phyloP scores from a whole-genome alignment of 495 filamentous ascomycete genomes.

The Neurospora pannonica region DNA sequence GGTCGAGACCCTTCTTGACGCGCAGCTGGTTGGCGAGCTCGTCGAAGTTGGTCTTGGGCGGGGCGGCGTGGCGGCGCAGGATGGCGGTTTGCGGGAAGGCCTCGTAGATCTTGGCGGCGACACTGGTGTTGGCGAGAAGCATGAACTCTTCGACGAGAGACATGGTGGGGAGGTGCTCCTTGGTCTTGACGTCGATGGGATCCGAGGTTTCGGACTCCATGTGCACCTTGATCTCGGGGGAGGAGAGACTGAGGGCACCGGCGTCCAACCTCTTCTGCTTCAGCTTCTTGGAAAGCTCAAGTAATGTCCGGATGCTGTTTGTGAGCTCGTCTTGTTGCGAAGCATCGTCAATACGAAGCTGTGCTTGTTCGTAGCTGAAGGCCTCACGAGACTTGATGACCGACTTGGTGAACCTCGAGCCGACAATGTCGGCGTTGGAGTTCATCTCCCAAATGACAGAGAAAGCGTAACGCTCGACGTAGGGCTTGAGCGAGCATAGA shows the following conservation, averaged over 20 bases:
- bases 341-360: constrained; percentile 80
- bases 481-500: constrained; percentile 91
- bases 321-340: constrained; percentile 83
- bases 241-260: constrained; percentile 87
- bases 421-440: constrained; percentile 73
- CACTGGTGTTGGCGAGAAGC: constrained; percentile 93
- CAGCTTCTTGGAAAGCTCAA: constrained; percentile 89
- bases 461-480: constrained; percentile 95
- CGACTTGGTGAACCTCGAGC: constrained; percentile 81
- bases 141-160: constrained; percentile 98
- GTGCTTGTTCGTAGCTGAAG: constrained; percentile 94
- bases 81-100: constrained; percentile 93
- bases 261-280: constrained; percentile 92
- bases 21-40: constrained; percentile 81
- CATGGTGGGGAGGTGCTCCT: constrained; percentile 88
- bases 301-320: constrained; percentile 75
- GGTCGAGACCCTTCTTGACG: constrained; percentile 68
- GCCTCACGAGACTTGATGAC: constrained; percentile 97
- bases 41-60: constrained; percentile 92
- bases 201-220: constrained; percentile 91
- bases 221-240: constrained; percentile 89
- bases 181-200: constrained; percentile 92
- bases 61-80: constrained; percentile 81
- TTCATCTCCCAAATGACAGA: constrained; percentile 92
- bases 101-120: constrained; percentile 76